These are phyloP conservation scores for Thermothelomyces thermophilus DNA, from an alignment of 2,329 filamentous ascomycete genomes.

Conservation along the genomic window DNA sequence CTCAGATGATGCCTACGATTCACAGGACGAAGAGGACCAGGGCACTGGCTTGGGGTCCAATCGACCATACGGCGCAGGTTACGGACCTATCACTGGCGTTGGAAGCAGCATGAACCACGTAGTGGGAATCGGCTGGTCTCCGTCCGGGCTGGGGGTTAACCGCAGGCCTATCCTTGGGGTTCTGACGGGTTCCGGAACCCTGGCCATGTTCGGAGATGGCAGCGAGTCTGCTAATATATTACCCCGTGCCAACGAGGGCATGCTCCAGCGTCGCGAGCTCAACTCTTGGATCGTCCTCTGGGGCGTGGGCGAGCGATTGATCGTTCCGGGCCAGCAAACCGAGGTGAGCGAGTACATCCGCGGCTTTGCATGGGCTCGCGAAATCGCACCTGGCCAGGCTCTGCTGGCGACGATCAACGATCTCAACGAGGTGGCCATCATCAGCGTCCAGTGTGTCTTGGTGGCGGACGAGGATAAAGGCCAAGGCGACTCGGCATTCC, in stretches of 20 bases:
- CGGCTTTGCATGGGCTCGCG: constrained; percentile 48
- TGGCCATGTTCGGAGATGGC: constrained; percentile 47
- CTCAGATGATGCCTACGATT: constrained; percentile 28
- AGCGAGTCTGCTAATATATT: constrained; percentile 22
- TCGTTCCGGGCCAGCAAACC: constrained; percentile 39
- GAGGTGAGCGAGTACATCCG: constrained; percentile 41
- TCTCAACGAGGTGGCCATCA: constrained; percentile 42
- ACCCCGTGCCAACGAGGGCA: constrained; percentile 22
- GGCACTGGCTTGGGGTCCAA: constrained; percentile 26
- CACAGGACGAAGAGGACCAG: constrained; percentile 16
- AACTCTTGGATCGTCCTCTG: constrained; percentile 47
- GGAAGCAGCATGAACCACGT: constrained; percentile 50
- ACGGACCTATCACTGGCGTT: constrained; percentile 39
- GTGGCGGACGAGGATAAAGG: constrained; percentile 26
- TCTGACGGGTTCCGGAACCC: constrained; percentile 43
- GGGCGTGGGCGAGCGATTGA: constrained; percentile 47
- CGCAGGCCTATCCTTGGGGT: constrained; percentile 45
- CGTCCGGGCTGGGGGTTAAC: constrained; percentile 49
- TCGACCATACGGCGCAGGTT: constrained; percentile 39
- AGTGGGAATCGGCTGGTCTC: constrained; percentile 51
- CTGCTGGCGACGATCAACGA: constrained; percentile 49
- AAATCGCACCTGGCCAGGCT: constrained; percentile 35
- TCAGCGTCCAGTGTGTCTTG: constrained; percentile 39
- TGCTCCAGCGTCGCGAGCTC: constrained; percentile 29
- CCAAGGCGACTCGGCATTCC: constrained; percentile 7